phyloP scores from a whole-genome alignment of 2,329 filamentous ascomycete genomes.

The Penicillium sp. region DNA sequence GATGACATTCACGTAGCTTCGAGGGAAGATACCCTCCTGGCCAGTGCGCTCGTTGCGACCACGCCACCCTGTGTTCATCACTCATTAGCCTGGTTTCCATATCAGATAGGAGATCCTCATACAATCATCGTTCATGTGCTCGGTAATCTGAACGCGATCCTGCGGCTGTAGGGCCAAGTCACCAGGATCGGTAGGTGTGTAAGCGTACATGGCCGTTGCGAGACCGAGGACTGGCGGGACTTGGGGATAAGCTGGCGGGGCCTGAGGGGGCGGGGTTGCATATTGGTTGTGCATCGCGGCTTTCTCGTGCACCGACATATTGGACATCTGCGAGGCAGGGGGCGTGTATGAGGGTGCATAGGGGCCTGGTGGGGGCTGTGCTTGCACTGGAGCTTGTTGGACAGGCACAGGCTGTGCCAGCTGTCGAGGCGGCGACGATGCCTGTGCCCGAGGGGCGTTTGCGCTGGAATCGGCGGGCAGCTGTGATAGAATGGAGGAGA shows the following conservation, averaged over 20 bases:
- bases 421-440: slow-evolving; percentile 26
- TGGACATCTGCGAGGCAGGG: slow-evolving; percentile 41
- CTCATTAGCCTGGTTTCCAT: slow-evolving; percentile 13
- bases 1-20: slow-evolving; percentile 74
- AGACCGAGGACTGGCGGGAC: slow-evolving; percentile 61
- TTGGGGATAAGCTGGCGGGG: slow-evolving; percentile 56
- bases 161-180: slow-evolving; percentile 79
- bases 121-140: slow-evolving; percentile 96
- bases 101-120: slow-evolving; percentile 22
- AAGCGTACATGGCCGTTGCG: slow-evolving; percentile 80
- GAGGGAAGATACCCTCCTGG: slow-evolving; percentile 90
- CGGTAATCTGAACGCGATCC: slow-evolving; percentile 75
- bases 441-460: slow-evolving; percentile 17
- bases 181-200: slow-evolving; percentile 74
- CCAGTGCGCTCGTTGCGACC: slow-evolving; percentile 81
- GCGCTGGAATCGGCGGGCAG: slow-evolving; percentile 59
- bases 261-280: slow-evolving; percentile 41
- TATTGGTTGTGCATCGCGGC: slow-evolving; percentile 30
- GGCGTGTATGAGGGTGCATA: slow-evolving; percentile 43
- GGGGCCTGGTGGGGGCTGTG: slow-evolving; percentile 34
- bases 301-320: slow-evolving; percentile 44
- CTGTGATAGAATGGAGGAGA: slow-evolving; percentile 70
- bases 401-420: slow-evolving; percentile 28
- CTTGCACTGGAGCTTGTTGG: slow-evolving; percentile 17
- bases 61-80: slow-evolving; percentile 62